Evolutionary conservation across 2,329 filamentous ascomycete species (phyloP).

Genomic region (Pyrenochaeta sp.): DNA sequence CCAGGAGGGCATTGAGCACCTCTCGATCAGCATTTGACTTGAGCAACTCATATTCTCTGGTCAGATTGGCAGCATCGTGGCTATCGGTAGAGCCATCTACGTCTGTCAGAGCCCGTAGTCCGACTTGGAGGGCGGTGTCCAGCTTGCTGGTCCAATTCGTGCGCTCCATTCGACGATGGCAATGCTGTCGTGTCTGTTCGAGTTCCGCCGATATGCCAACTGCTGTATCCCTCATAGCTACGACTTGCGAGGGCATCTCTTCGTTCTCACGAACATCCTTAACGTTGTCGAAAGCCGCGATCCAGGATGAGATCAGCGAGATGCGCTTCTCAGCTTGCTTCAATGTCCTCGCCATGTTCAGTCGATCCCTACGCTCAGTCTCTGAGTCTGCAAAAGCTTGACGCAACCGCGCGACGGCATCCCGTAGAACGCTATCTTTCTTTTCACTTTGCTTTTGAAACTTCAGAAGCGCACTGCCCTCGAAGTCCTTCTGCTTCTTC

Average conservation of each 20-base stretch:
- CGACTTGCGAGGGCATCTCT: constrained; percentile 66
- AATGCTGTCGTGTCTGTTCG: constrained; percentile 88
- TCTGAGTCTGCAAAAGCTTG: constrained; percentile 83
- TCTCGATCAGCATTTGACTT: constrained; percentile 86
- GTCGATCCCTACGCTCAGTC: constrained; percentile 79
- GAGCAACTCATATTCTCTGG: constrained; percentile 84
- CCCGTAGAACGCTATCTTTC: constrained; percentile 75
- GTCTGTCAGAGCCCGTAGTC: constrained; percentile 77
- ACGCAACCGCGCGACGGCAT: constrained; percentile 82
- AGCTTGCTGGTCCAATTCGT: constrained; percentile 87
- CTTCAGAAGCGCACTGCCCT: constrained; percentile 82
- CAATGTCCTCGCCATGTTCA: constrained; percentile 81
- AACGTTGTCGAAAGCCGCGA: constrained; percentile 86
- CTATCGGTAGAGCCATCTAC: constrained; percentile 71
- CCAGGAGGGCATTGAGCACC: constrained; percentile 76
- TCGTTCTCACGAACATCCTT: constrained; percentile 77
- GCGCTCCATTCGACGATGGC: constrained; percentile 82
- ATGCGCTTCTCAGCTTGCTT: constrained; percentile 86
- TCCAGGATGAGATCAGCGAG: constrained; percentile 86
- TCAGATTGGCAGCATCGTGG: constrained; percentile 75
- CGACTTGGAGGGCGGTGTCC: constrained; percentile 87
- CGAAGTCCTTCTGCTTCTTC: constrained; percentile 89
- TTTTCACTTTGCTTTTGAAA: constrained; percentile 92
- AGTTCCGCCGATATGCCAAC: constrained; percentile 88
- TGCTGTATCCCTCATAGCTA: constrained; percentile 84